Percentiles rank a stretch among this genome's conserved stretches.
phyloP scores from a whole-genome alignment of 2,329 filamentous ascomycete species.

The Colletotrichum gloeosporioides region DNA sequence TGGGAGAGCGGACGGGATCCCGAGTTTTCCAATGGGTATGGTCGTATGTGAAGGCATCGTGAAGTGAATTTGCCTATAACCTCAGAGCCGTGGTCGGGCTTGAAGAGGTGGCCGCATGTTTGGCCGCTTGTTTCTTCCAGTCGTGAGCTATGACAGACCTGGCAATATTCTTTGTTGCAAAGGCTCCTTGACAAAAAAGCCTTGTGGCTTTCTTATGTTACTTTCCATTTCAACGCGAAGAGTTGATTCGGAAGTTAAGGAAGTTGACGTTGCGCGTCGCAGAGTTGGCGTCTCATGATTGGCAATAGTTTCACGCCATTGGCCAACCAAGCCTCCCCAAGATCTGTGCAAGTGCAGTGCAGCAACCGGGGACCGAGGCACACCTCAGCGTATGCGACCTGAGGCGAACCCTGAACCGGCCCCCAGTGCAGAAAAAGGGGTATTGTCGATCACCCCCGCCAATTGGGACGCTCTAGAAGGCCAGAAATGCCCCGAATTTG shows the following conservation, averaged over 20 bases:
- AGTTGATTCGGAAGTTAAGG: not conserved
- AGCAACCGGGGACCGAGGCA: not conserved
- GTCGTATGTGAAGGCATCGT: not conserved
- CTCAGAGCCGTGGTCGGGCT: not conserved
- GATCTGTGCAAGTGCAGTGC: not conserved
- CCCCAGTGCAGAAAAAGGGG: slow-evolving; percentile 2
- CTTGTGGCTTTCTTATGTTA: not conserved
- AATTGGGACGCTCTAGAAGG: not conserved
- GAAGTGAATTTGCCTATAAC: not conserved
- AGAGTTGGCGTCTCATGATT: not conserved
- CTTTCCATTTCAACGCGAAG: not conserved
- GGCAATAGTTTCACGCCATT: not conserved
- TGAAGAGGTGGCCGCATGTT: not conserved
- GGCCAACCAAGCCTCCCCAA: not conserved
- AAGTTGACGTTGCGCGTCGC: not conserved
- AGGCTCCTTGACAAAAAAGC: not conserved
- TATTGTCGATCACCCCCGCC: slow-evolving; percentile 5
- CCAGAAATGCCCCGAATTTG: not conserved
- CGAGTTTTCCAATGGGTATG: not conserved
- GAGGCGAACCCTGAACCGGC: not conserved
- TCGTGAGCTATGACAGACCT: not conserved
- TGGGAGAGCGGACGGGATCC: not conserved
- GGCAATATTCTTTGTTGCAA: not conserved
- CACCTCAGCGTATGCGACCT: not conserved
- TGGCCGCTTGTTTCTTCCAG: not conserved